Evolutionary conservation across 331 rosid species (phyloP), one percentile per base, ranked within the genome.

Genomic region (Erythrophleum ivorense): DNA sequence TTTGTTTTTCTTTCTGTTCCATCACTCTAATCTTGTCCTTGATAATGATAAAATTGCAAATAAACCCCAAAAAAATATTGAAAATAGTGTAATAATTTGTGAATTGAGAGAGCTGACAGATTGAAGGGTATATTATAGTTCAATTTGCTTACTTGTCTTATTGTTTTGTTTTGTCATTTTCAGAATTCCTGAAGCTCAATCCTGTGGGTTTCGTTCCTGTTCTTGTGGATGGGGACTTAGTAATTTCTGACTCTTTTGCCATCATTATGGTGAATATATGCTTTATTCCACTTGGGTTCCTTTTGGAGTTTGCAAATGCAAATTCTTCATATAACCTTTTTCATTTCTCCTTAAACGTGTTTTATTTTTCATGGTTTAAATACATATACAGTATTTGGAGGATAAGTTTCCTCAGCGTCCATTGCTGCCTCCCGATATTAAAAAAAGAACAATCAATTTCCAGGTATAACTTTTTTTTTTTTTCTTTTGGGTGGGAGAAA

Each of bases 201-300:
- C 96, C 97, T 34, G 33, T 90, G 12, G 96, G 98, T 14, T 89
- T 53, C 38, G 97, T 91, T 33, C 98, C 98, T 3, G 94, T 83
- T 60, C 91, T 95, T 0, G 90, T 82, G 49, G 94, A 95, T 82
- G 98, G 89, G 72, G 71, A 75, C 73, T 1, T 78, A 3, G 87
- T 85, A 0, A 36, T 95, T 75, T 77, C 83, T 2, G 98, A 95
- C 80, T 95, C 98, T 71, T 83, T 86, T 45, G 97, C 98, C 84
- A 93, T 95, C 74, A 19, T 90, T 62, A 33, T 91, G 96, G 94
- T 90, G 73, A 59, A 57, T 10, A 73, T 75, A 18, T 67, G 31
- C 41, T 71, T 54, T 57, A 24, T 24, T 24, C 29, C 29, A 24
- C 29, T 24, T 24, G 29, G 29, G 29, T 24, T 24, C 29, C 53